Conservation (phyloP, 202 grass and related monocot genomes). For the Digitaria exilis region DNA sequence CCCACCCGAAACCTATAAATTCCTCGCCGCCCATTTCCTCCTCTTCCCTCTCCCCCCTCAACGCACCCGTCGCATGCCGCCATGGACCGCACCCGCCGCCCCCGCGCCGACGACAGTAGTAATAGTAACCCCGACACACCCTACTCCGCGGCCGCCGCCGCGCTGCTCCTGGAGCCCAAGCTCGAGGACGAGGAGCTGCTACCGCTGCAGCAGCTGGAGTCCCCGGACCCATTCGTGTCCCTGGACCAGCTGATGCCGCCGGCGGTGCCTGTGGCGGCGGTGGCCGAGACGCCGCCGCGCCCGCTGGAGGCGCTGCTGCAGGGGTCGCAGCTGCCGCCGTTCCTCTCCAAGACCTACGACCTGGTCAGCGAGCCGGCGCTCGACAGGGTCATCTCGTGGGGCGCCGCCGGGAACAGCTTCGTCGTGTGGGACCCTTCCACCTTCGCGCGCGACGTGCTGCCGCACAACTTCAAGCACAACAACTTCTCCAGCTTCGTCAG, state of each 20-base stretch:
- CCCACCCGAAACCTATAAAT: constrained; percentile 65
- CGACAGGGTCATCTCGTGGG: constrained; percentile 83
- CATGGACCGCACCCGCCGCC: background rate
- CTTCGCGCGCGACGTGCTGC: constrained; percentile 73
- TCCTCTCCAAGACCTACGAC: constrained; percentile 92
- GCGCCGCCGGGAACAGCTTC: constrained; percentile 73
- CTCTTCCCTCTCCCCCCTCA: background rate
- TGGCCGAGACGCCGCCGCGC: constrained; percentile 26
- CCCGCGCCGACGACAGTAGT: background rate
- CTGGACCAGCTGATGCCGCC: constrained; percentile 27
- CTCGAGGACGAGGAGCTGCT: constrained; percentile 35
- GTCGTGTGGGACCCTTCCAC: constrained; percentile 75
- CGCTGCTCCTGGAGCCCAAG: constrained; percentile 51
- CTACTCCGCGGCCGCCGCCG: background rate
- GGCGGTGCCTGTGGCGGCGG: background rate
- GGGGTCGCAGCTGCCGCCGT: constrained; percentile 62
- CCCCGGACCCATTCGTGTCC: background rate
- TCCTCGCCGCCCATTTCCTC: background rate
- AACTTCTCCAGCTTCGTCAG: constrained; percentile 99
- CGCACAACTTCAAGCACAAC: constrained; percentile 89
- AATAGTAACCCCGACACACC: background rate
- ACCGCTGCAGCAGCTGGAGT: background rate
- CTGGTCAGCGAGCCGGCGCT: constrained; percentile 70
- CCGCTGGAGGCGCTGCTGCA: constrained; percentile 72
- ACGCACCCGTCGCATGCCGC: background rate